A percentile compares a stretch with the other conserved stretches of the same genome.
Evolutionary conservation across 768 basidiomycete species (phyloP).

Genomic region (Suillus fuscotomentosus): DNA sequence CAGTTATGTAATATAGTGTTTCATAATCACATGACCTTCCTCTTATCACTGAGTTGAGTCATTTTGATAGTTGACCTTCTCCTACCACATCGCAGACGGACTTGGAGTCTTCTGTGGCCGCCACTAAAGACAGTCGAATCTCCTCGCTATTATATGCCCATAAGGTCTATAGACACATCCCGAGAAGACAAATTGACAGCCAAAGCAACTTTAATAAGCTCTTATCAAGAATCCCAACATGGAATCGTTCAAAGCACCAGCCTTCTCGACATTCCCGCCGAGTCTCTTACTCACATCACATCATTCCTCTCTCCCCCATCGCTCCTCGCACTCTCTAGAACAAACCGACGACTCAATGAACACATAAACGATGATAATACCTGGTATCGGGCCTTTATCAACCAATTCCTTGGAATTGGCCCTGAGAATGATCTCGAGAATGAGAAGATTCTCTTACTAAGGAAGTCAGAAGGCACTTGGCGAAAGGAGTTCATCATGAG

Average conservation of each 20-base stretch:
- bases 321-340: constrained; percentile 55
- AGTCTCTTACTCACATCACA: constrained; percentile 77
- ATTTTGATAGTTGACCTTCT: not conserved
- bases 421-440: constrained; percentile 60
- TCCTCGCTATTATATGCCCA: constrained; percentile 61
- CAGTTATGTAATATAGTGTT: not conserved
- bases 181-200: constrained; percentile 36
- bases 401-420: constrained; percentile 61
- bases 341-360: constrained; percentile 49
- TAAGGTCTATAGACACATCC: constrained; percentile 44
- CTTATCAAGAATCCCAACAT: constrained; percentile 40
- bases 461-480: constrained; percentile 62
- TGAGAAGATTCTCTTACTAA: constrained; percentile 47
- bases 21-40: not conserved
- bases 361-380: constrained; percentile 79
- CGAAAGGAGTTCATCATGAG: constrained; percentile 64
- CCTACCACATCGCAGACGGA: constrained; percentile 18
- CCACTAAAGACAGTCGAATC: constrained; percentile 8
- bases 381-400: constrained; percentile 74
- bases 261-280: constrained; percentile 55
- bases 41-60: not conserved
- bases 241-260: constrained; percentile 40
- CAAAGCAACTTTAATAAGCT: constrained; percentile 25
- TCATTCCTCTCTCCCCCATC: constrained; percentile 65
- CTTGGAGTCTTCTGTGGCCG: constrained; percentile 19